Percentiles rank a stretch among this genome's conserved stretches.
These are phyloP conservation scores for Chlorella sp. DNA, from an alignment of 139 green algal genomes.

Conservation along the genomic window DNA sequence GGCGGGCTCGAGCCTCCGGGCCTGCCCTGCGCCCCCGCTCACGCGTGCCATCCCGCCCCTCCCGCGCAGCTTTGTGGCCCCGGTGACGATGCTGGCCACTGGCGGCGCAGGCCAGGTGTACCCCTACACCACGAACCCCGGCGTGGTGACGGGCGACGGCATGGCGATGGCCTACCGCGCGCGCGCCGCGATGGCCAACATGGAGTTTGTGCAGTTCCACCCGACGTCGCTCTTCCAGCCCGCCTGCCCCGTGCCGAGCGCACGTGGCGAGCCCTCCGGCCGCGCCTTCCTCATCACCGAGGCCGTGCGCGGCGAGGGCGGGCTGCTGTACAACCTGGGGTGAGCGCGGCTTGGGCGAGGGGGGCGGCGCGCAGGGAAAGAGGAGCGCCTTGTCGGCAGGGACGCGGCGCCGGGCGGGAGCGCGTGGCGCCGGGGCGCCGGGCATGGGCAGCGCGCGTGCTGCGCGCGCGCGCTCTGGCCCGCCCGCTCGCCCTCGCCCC, in stretches of 20 bases:
- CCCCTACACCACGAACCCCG: conserved; percentile 96
- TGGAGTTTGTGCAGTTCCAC: conserved; percentile 99
- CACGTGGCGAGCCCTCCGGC: conserved; percentile 13
- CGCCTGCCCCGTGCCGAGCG: conserved; percentile 1
- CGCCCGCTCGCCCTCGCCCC: no score
- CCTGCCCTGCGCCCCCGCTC: neutral
- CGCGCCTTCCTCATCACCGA: conserved; percentile 95
- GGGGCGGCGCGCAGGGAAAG: no score
- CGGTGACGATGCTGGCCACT: conserved; percentile 88
- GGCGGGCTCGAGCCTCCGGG: no score
- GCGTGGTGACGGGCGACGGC: conserved; percentile 94
- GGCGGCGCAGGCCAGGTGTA: conserved; percentile 95
- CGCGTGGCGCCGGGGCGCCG: no score
- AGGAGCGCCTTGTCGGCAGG: no score
- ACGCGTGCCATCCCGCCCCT: neutral
- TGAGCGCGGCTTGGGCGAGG: no score
- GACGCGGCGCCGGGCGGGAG: no score
- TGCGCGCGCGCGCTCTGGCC: no score
- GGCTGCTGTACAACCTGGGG: conserved; percentile 83
- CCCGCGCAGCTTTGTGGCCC: conserved; percentile 59
- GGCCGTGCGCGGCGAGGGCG: conserved; percentile 93
- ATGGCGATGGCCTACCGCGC: conserved; percentile 94
- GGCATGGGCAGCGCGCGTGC: no score
- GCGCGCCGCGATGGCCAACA: conserved; percentile 82
- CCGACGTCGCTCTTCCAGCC: conserved; percentile 78